Percentiles rank a stretch among this genome's conserved stretches.
These are phyloP conservation scores for Tylopilus subfusipes DNA, from an alignment of 768 basidiomycete genomes.

Conservation along the genomic window DNA sequence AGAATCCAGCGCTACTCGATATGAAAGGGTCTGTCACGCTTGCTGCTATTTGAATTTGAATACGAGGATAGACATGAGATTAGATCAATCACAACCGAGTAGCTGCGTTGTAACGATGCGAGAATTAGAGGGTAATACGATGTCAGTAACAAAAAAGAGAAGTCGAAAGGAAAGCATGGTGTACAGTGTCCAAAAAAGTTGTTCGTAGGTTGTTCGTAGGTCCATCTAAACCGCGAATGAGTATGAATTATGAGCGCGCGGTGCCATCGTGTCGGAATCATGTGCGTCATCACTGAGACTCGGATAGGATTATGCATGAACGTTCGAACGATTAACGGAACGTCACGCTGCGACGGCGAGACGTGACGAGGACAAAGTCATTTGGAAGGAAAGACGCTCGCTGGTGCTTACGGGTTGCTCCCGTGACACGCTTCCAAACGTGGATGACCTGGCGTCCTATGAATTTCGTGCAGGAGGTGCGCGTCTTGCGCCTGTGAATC, in stretches of 20 bases:
- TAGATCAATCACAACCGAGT: not conserved
- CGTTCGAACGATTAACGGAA: constrained; percentile 26
- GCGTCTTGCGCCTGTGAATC: constrained; percentile 20
- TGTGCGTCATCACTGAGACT: constrained; percentile 5
- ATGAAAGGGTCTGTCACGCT: no score
- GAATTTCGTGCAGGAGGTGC: constrained; percentile 39
- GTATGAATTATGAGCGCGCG: constrained; percentile 8
- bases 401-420: constrained; percentile 46
- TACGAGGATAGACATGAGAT: not conserved
- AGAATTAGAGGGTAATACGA: constrained; percentile 1
- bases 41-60: no score
- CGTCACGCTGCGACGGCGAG: constrained; percentile 50
- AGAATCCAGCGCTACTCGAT: no score
- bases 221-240: not conserved
- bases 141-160: not conserved
- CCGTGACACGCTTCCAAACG: constrained; percentile 61
- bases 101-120: constrained; percentile 8
- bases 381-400: constrained; percentile 53
- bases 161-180: not conserved
- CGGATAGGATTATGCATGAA: no score
- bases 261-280: constrained; percentile 19
- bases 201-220: not conserved
- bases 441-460: constrained; percentile 57
- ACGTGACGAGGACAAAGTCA: constrained; percentile 61
- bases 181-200: constrained; percentile 6